Conservation (phyloP, 495 filamentous ascomycete genomes). For the Melanomma pulvis-pyrius region DNA sequence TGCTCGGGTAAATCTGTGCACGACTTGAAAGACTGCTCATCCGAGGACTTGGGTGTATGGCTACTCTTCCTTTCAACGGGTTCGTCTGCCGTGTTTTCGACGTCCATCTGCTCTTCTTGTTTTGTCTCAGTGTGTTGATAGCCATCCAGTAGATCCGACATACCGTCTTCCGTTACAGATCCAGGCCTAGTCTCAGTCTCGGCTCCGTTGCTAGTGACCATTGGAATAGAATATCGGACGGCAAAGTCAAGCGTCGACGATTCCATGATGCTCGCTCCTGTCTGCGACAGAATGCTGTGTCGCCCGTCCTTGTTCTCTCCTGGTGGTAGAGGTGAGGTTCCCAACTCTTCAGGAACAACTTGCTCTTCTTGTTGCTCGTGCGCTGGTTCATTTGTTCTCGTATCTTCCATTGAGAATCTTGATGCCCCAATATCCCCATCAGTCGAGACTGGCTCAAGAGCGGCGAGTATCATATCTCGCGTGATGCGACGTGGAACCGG, state of each 20-base stretch:
- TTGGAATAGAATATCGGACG: conserved; percentile 28
- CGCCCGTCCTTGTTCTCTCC: not conserved
- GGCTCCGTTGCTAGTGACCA: conserved; percentile 1
- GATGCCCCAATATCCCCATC: conserved; percentile 14
- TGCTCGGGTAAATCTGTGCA: conserved; percentile 15
- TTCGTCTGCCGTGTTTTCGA: conserved; percentile 1
- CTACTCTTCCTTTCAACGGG: conserved; percentile 7
- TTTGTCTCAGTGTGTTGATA: conserved; percentile 31
- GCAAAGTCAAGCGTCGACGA: conserved; percentile 34
- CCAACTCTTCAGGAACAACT: not conserved
- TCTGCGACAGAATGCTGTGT: conserved; percentile 26
- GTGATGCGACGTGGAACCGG: conserved; percentile 41
- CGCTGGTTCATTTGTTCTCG: not conserved
- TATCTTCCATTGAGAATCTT: not conserved
- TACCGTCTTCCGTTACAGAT: conserved; percentile 17
- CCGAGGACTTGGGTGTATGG: conserved; percentile 29
- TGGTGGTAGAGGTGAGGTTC: not conserved
- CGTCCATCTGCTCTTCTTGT: not conserved
- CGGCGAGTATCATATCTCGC: conserved; percentile 42
- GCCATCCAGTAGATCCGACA: conserved; percentile 27
- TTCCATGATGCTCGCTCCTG: conserved; percentile 20
- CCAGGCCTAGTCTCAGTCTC: not conserved
- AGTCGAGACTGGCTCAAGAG: conserved; percentile 28
- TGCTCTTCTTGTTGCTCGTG: not conserved
- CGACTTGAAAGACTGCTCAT: conserved; percentile 34